These are phyloP conservation scores for Schizochytrium sp. DNA, from an alignment of 108 stramenopile species.

Conservation along the genomic window DNA sequence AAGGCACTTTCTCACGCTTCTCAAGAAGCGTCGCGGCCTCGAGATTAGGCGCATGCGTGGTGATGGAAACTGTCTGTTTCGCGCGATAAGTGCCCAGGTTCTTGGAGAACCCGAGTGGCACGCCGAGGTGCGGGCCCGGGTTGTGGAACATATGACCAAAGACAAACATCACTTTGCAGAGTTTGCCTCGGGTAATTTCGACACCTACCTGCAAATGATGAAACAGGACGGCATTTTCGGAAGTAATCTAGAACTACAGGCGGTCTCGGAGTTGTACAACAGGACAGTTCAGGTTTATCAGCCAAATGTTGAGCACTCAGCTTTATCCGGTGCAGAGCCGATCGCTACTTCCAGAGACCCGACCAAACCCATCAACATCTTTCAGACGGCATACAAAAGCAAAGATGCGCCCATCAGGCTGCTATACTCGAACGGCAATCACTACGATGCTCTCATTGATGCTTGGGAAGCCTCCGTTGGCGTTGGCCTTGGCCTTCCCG, in stretches of 20 bases:
- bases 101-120: background rate
- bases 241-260: background rate
- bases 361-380: background rate
- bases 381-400: background rate
- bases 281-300: background rate
- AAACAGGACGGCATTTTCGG: background rate
- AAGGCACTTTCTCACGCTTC: background rate
- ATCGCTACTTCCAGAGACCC: background rate
- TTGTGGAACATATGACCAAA: background rate
- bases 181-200: background rate
- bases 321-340: background rate
- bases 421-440: background rate
- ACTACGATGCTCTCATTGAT: background rate
- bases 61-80: slow-evolving; percentile 3
- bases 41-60: background rate
- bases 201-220: background rate
- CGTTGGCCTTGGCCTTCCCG: background rate
- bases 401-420: background rate
- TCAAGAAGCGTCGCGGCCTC: background rate
- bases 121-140: background rate
- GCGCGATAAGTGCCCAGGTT: background rate
- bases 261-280: background rate
- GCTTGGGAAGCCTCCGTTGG: background rate
- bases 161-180: background rate
- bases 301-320: background rate